Evolutionary conservation across 2,329 filamentous ascomycete genomes (phyloP).

Genomic region (Ceratocystis albifundus): DNA sequence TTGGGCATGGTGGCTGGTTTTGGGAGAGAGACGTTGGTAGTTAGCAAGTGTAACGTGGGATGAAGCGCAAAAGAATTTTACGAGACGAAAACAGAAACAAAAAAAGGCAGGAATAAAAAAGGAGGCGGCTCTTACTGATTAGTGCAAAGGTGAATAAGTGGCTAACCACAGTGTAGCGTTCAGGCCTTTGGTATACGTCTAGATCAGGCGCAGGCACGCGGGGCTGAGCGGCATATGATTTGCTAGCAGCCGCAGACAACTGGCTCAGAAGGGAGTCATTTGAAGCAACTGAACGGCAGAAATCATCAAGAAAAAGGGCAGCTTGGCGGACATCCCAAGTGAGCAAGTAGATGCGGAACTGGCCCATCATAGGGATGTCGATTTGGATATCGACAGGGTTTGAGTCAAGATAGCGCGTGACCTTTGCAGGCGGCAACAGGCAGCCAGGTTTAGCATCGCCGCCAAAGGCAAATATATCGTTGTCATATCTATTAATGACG

Average conservation of each 20-base stretch:
- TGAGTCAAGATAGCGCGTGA: conserved; percentile 62
- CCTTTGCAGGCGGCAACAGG: conserved; percentile 54
- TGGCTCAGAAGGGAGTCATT: conserved; percentile 46
- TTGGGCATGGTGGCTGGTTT: conserved; percentile 47
- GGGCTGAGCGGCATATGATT: conserved; percentile 51
- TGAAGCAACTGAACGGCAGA: conserved; percentile 45
- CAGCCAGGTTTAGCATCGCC: conserved; percentile 41
- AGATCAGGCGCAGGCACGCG: conserved; percentile 42
- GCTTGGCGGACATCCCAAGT: conserved; percentile 49
- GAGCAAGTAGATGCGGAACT: conserved; percentile 66
- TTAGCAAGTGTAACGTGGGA: not conserved
- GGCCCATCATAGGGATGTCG: conserved; percentile 64
- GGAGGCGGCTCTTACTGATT: conserved; percentile 45
- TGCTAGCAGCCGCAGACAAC: conserved; percentile 46
- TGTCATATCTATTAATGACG: conserved; percentile 37
- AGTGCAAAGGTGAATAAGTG: conserved; percentile 58
- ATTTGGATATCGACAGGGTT: conserved; percentile 69
- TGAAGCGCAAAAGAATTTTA: not conserved
- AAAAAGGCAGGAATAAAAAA: not conserved
- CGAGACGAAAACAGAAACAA: not conserved
- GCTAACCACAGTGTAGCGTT: conserved; percentile 57
- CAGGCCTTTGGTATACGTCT: conserved; percentile 55
- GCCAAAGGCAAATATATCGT: conserved; percentile 35
- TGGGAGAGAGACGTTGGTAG: not conserved
- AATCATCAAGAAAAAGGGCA: conserved; percentile 45